A percentile compares a stretch with the other conserved stretches of the same genome.
Evolutionary conservation across 2,329 filamentous ascomycete species (phyloP).

Genomic region (Microascus cirrosus): DNA sequence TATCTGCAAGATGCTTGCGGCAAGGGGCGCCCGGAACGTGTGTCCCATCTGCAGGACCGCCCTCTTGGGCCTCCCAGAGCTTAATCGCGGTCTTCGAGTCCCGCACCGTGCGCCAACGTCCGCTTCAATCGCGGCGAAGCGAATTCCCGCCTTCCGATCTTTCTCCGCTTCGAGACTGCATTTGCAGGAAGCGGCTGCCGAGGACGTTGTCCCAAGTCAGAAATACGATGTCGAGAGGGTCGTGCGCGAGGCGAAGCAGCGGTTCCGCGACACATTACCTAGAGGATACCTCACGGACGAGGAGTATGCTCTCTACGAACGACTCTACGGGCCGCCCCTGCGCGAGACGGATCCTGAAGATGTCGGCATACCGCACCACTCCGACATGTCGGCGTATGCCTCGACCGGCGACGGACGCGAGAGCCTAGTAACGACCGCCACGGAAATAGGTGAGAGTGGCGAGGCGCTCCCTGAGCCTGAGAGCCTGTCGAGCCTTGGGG

Average conservation of each 20-base stretch:
- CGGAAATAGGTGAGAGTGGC: neutral
- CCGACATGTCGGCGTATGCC: neutral
- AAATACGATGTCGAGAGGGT: slow-evolving; percentile 42
- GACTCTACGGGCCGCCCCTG: slow-evolving; percentile 69
- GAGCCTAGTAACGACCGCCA: slow-evolving; percentile 1
- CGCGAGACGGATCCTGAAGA: slow-evolving; percentile 50
- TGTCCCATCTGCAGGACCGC: slow-evolving; percentile 16
- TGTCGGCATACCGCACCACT: slow-evolving; percentile 33
- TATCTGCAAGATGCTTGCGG: slow-evolving; percentile 19
- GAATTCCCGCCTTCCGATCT: slow-evolving; percentile 1
- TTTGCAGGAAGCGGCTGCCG: slow-evolving; percentile 3
- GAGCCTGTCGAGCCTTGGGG: slow-evolving; percentile 25
- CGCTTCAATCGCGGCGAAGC: neutral
- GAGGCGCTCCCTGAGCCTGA: slow-evolving; percentile 21
- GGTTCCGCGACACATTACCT: slow-evolving; percentile 68
- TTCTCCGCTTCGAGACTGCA: slow-evolving; percentile 3
- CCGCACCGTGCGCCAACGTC: neutral
- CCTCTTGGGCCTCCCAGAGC: slow-evolving; percentile 9
- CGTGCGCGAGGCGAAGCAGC: slow-evolving; percentile 60
- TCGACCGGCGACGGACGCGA: slow-evolving; percentile 4
- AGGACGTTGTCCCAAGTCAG: neutral
- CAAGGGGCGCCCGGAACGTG: slow-evolving; percentile 19
- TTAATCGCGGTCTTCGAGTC: neutral
- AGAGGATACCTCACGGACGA: slow-evolving; percentile 56
- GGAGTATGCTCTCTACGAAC: slow-evolving; percentile 66